Evolutionary conservation across 805 yeast genomes (phyloP).

Genomic region (Ogataea pignaliae): DNA sequence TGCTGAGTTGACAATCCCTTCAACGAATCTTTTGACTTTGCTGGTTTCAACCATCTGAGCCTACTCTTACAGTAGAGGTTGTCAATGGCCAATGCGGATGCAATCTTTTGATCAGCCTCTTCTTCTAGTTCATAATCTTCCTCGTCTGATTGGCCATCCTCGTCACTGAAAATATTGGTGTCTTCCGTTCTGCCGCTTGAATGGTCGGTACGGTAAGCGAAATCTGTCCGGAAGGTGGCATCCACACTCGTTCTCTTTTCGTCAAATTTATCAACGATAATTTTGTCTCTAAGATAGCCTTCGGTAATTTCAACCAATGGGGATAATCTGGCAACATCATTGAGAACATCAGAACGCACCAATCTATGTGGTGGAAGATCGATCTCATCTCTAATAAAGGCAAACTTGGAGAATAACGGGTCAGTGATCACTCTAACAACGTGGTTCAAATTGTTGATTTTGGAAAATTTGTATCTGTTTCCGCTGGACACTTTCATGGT

Average conservation of each 20-base stretch:
- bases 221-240: slow-evolving; percentile 11
- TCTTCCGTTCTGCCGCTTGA: slow-evolving; percentile 6
- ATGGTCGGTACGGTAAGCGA: slow-evolving; percentile 6
- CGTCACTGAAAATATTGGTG: not conserved
- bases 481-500: slow-evolving; percentile 29
- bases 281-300: slow-evolving; percentile 3
- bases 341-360: slow-evolving; percentile 39
- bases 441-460: slow-evolving; percentile 49
- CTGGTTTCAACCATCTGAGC: slow-evolving; percentile 16
- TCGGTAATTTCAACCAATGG: slow-evolving; percentile 34
- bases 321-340: slow-evolving; percentile 54
- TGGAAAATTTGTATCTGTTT: slow-evolving; percentile 46
- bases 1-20: slow-evolving; percentile 1
- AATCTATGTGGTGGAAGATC: slow-evolving; percentile 55
- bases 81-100: slow-evolving; percentile 3
- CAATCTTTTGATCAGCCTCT: not conserved
- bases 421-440: slow-evolving; percentile 58
- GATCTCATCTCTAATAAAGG: slow-evolving; percentile 60
- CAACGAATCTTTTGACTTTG: not conserved
- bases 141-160: not conserved
- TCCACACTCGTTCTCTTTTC: not conserved
- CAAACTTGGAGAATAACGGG: slow-evolving; percentile 59
- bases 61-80: not conserved
- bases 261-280: slow-evolving; percentile 4
- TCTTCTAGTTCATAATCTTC: slow-evolving; percentile 1